These are phyloP conservation scores for Ceratobasidium sp. DNA, from an alignment of 1,284 basidiomycete genomes.

Conservation along the genomic window DNA sequence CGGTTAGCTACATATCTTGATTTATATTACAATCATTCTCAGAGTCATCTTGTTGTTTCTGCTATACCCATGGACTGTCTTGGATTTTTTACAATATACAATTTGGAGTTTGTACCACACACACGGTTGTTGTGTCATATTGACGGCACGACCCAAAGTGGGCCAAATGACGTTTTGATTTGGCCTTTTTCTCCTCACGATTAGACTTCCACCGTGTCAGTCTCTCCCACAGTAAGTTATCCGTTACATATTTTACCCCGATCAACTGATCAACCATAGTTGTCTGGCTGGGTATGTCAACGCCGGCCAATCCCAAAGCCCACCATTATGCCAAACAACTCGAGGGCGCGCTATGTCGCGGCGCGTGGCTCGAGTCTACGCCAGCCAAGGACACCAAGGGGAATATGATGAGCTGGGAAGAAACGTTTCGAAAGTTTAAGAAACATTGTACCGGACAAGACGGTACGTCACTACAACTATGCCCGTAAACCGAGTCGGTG, in stretches of 20 bases:
- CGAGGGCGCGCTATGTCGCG: conserved; percentile 73
- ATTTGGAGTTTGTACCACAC: not conserved
- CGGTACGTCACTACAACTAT: conserved; percentile 49
- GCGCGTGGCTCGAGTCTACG: conserved; percentile 71
- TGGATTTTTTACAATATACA: not conserved
- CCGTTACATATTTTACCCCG: not conserved
- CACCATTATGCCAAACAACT: conserved; percentile 82
- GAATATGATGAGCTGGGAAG: conserved; percentile 76
- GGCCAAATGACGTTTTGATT: conserved; percentile 39
- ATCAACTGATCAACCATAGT: conserved; percentile 19
- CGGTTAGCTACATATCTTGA: not conserved
- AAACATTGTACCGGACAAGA: conserved; percentile 77
- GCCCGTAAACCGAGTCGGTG: too few relatives aligned
- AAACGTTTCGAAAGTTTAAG: conserved; percentile 88
- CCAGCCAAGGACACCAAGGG: conserved; percentile 78
- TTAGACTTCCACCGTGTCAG: conserved; percentile 15
- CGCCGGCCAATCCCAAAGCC: conserved; percentile 67
- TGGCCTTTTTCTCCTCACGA: conserved; percentile 16
- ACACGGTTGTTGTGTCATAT: conserved; percentile 32
- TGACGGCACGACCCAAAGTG: conserved; percentile 33
- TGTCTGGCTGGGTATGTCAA: conserved; percentile 52
- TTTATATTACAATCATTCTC: not conserved
- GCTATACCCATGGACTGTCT: not conserved
- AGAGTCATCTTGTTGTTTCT: not conserved
- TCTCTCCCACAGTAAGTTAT: not conserved